phyloP scores from a whole-genome alignment of 768 basidiomycete species.

The Xerocomus brunneocitrinus region DNA sequence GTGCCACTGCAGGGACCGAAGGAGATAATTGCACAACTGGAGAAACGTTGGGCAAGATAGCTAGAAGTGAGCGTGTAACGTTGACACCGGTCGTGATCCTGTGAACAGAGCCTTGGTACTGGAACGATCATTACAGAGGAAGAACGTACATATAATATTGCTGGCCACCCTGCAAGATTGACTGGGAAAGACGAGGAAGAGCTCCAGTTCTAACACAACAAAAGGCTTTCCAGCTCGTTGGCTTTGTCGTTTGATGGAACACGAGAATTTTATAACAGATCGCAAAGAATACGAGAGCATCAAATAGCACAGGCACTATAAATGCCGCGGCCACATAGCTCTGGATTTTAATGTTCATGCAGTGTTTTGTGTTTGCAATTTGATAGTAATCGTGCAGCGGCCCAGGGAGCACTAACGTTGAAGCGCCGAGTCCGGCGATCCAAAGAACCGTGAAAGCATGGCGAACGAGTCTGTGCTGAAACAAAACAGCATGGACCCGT shows the following conservation, averaged over 20 bases:
- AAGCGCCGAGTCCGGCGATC: slow-evolving; percentile 27
- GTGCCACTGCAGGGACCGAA: slow-evolving; percentile 26
- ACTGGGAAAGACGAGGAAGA: slow-evolving; percentile 31
- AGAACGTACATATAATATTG: slow-evolving; percentile 34
- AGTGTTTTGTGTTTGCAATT: slow-evolving; percentile 33
- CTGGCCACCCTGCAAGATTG: slow-evolving; percentile 36
- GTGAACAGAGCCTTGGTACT: background rate
- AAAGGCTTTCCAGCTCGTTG: slow-evolving; percentile 15
- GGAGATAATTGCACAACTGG: slow-evolving; percentile 22
- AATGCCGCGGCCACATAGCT: slow-evolving; percentile 25
- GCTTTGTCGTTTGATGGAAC: slow-evolving; percentile 12
- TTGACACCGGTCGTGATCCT: slow-evolving; percentile 35
- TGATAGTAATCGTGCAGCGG: slow-evolving; percentile 19
- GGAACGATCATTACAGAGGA: background rate
- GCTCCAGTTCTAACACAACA: slow-evolving; percentile 14
- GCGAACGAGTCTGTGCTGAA: slow-evolving; percentile 16
- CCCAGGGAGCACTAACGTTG: slow-evolving; percentile 25
- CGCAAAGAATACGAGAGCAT: slow-evolving; percentile 32
- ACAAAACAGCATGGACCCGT: slow-evolving; percentile 35
- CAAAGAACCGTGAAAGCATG: slow-evolving; percentile 30
- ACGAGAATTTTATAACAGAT: slow-evolving; percentile 29
- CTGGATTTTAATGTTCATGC: slow-evolving; percentile 22
- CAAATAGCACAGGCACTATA: slow-evolving; percentile 29
- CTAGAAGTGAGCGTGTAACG: slow-evolving; percentile 21
- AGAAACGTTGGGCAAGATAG: slow-evolving; percentile 16